phyloP scores from a whole-genome alignment of 2,329 filamentous ascomycete species.

The Ophiostoma novo-ulmi region DNA sequence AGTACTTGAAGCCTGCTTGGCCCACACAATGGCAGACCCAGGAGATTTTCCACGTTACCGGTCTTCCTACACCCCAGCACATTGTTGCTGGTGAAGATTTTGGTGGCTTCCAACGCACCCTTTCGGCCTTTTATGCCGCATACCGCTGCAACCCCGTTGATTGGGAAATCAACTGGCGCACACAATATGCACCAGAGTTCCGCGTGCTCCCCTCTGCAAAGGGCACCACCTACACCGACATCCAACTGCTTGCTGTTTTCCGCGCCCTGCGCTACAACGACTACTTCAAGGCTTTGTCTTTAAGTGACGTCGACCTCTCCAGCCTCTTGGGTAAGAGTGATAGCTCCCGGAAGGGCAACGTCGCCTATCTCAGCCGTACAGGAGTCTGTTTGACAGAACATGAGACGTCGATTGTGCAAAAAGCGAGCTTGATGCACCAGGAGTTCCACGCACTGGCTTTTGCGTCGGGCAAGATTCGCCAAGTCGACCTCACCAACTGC shows the following conservation, averaged over 20 bases:
- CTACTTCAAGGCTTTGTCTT: constrained; percentile 55
- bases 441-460: constrained; percentile 54
- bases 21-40: constrained; percentile 49
- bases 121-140: constrained; percentile 51
- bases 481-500: constrained; percentile 49
- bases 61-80: constrained; percentile 49
- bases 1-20: constrained; percentile 54
- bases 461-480: constrained; percentile 50
- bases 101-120: constrained; percentile 50
- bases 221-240: constrained; percentile 40
- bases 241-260: constrained; percentile 54
- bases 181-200: constrained; percentile 48
- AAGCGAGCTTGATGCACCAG: constrained; percentile 50
- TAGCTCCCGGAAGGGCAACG: constrained; percentile 41
- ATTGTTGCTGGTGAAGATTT: constrained; percentile 50
- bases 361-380: constrained; percentile 49
- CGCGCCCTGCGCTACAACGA: constrained; percentile 55
- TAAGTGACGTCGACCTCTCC: constrained; percentile 48
- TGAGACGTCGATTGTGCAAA: constrained; percentile 45
- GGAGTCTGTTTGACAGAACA: constrained; percentile 46
- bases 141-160: constrained; percentile 47
- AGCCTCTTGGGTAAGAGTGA: constrained; percentile 41
- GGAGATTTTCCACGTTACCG: constrained; percentile 49
- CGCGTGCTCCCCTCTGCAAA: constrained; percentile 44
- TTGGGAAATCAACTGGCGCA: constrained; percentile 49